Evolutionary conservation across 768 basidiomycete genomes (phyloP).

Genomic region (Russula compacta): DNA sequence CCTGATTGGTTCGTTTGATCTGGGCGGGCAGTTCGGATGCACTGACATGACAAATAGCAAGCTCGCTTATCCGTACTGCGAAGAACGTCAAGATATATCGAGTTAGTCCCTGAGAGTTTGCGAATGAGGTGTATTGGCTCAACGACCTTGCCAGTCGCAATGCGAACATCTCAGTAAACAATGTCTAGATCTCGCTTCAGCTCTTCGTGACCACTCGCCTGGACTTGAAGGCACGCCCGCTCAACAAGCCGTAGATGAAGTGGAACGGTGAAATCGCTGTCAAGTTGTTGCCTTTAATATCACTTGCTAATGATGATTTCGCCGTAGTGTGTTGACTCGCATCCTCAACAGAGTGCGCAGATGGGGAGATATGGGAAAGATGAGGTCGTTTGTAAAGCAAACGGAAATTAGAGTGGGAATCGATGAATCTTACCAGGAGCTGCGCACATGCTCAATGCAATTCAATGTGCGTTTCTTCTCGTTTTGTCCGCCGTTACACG

Average conservation of each 20-base stretch:
- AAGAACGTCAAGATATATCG: slow-evolving; percentile 16
- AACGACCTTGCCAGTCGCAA: slow-evolving; percentile 6
- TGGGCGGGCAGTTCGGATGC: not conserved
- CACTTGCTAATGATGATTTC: not conserved
- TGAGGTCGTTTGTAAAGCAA: slow-evolving; percentile 16
- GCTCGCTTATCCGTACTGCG: slow-evolving; percentile 1
- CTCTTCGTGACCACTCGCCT: slow-evolving; percentile 8
- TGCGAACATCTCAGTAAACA: slow-evolving; percentile 11
- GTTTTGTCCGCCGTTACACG: not conserved
- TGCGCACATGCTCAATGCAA: slow-evolving; percentile 1
- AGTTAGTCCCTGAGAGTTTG: not conserved
- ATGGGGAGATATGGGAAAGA: slow-evolving; percentile 13
- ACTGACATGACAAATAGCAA: not conserved
- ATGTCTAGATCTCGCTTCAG: slow-evolving; percentile 8
- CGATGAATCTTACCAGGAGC: slow-evolving; percentile 17
- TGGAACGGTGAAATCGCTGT: slow-evolving; percentile 8
- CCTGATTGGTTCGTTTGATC: slow-evolving; percentile 4
- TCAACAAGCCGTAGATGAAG: slow-evolving; percentile 17
- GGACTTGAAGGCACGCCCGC: slow-evolving; percentile 15
- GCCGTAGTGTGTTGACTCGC: slow-evolving; percentile 7
- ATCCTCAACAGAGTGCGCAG: slow-evolving; percentile 10
- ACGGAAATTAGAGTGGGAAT: slow-evolving; percentile 15
- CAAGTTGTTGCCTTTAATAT: not conserved
- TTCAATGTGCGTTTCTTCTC: slow-evolving; percentile 13
- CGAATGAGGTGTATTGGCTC: not conserved